A percentile compares a stretch with the other conserved stretches of the same genome.
These are phyloP conservation scores for Dioscorea zingiberensis DNA, from an alignment of 106 monocot species.

Conservation along the genomic window DNA sequence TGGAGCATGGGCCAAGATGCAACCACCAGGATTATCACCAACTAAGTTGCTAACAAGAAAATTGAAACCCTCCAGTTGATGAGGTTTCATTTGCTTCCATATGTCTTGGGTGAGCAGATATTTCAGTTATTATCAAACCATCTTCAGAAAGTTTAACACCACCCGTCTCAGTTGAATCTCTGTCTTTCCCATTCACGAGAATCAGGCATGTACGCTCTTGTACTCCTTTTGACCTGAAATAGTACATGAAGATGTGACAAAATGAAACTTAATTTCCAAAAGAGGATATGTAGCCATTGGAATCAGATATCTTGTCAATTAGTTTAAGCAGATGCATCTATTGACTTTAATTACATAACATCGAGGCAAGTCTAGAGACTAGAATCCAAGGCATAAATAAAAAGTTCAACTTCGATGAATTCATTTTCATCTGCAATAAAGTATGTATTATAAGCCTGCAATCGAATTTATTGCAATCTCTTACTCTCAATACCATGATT, in stretches of 20 bases:
- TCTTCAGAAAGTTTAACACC: constrained; percentile 20
- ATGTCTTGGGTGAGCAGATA: constrained; percentile 74
- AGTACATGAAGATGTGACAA: background rate
- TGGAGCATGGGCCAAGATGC: constrained; percentile 89
- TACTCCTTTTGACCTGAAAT: constrained; percentile 25
- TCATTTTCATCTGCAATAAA: too few species aligned
- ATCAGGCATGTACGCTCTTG: constrained; percentile 20
- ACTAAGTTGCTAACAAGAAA: constrained; percentile 75
- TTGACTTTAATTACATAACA: too few species aligned
- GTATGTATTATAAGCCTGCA: too few species aligned
- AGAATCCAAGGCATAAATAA: too few species aligned
- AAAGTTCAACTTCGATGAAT: too few species aligned
- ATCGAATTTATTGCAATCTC: too few species aligned
- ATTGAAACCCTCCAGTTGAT: constrained; percentile 79
- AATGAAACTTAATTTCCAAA: too few species aligned
- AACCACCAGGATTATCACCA: constrained; percentile 73
- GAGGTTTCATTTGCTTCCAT: constrained; percentile 61
- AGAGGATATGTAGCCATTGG: too few species aligned
- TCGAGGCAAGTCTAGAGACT: too few species aligned
- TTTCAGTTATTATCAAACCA: constrained; percentile 29
- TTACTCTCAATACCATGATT: too few species aligned
- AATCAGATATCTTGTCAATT: too few species aligned
- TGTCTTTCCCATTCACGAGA: constrained; percentile 7
- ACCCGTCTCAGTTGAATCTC: constrained; percentile 13
- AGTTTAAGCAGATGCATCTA: too few species aligned